Base-by-base conservation (phyloP, 805 yeast genomes). In the Priceomyces castillae region DNA sequence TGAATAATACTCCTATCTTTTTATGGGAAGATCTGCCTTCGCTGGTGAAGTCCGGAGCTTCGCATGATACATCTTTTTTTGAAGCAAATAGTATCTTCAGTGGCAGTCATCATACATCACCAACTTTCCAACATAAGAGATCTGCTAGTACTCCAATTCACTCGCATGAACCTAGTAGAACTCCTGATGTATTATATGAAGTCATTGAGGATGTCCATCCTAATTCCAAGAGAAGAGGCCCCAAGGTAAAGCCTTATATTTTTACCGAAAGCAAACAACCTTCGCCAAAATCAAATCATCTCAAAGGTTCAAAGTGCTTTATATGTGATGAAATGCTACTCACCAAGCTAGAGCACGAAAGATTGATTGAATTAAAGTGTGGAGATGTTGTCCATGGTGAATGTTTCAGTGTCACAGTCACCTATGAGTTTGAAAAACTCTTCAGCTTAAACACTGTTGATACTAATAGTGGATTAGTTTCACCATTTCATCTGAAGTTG, bases 371-470 rank as follows among this genome's bases (percentile, higher is more conserved):
- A 43, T 61, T 82, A 25, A 58, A 58, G 31, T 82, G 89, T 60
- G 76, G 73, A 1, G 86, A 82, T 54, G 58, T 65, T 35, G 65
- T 73, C 31, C 89, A 82, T 55, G 82, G 78, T 40, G 78, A 80
- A 43, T 82, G 89, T 54, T 65, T 81, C 12, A 45, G 62, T 2
- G 56, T 79, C 2, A 36, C 48, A 2, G 37, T 46, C 18, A 34
- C 45, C 18, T 41, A 36, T 28, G 43, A 39, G 37, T 34, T 46
- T 15, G 44, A 46, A 10, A 41, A 20, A 22, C 28, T 42, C n/a
- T 14, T 39, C 3, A 33, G 39, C 6, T 18, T 22, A 16, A 34
- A 39, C 14, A 30, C 20, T 2, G 10, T 41, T 23, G 15, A 36
- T 20, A 14, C 30, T 6, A 11, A 28, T 15, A 23, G 33, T 22